A percentile compares a stretch with the other conserved stretches of the same genome.
Evolutionary conservation across 805 yeast species (phyloP).

Genomic region (Yarrowia bubula): DNA sequence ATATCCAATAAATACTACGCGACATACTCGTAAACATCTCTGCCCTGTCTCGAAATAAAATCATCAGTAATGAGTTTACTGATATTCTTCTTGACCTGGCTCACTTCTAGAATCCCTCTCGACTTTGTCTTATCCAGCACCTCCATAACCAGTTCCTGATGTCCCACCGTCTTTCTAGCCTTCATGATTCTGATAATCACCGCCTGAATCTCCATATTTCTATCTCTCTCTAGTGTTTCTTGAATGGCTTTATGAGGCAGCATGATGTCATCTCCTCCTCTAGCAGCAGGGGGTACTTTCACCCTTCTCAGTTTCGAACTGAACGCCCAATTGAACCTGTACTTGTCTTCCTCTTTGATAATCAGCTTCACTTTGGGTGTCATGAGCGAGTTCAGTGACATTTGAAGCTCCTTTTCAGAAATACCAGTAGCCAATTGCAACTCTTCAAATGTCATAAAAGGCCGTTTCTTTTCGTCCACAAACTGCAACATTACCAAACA

Average conservation of each 20-base stretch:
- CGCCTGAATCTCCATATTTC: slow-evolving; percentile 40
- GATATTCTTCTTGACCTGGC: slow-evolving; percentile 38
- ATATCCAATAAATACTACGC: slow-evolving; percentile 4
- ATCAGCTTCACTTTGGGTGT: slow-evolving; percentile 1
- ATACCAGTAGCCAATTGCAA: background rate
- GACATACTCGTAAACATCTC: slow-evolving; percentile 14
- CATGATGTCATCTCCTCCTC: slow-evolving; percentile 22
- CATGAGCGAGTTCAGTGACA: slow-evolving; percentile 1
- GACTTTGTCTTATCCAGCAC: slow-evolving; percentile 35
- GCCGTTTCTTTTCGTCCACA: slow-evolving; percentile 29
- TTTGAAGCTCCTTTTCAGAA: background rate
- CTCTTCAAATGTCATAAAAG: slow-evolving; percentile 25
- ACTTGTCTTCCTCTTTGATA: slow-evolving; percentile 19
- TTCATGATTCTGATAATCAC: slow-evolving; percentile 40
- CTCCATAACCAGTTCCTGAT: slow-evolving; percentile 36
- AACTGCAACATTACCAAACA: slow-evolving; percentile 36
- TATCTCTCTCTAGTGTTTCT: slow-evolving; percentile 36
- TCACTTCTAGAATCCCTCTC: slow-evolving; percentile 36
- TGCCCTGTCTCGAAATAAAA: slow-evolving; percentile 5
- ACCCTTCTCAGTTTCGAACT: slow-evolving; percentile 32
- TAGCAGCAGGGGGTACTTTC: slow-evolving; percentile 34
- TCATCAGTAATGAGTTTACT: slow-evolving; percentile 33
- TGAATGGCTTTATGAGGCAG: slow-evolving; percentile 31
- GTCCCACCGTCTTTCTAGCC: slow-evolving; percentile 33
- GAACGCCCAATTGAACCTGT: slow-evolving; percentile 34